These are phyloP conservation scores for Ceratocystis diversiconidia DNA, from an alignment of 2,329 filamentous ascomycete genomes.

Conservation along the genomic window DNA sequence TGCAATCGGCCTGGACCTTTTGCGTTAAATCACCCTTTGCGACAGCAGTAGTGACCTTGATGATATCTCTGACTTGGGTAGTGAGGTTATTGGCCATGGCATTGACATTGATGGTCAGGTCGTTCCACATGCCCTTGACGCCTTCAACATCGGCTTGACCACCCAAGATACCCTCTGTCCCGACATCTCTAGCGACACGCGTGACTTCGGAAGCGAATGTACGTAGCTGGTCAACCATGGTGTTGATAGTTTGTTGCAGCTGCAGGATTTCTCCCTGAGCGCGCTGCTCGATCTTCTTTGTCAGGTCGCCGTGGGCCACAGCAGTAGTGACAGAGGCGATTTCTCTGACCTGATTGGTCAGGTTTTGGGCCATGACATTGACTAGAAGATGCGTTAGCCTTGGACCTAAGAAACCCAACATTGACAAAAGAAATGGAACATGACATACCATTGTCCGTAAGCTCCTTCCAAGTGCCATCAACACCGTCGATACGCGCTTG, in stretches of 20 bases:
- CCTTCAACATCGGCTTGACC: slow-evolving; percentile 73
- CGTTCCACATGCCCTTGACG: slow-evolving; percentile 80
- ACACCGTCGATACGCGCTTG: slow-evolving; percentile 90
- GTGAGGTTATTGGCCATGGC: slow-evolving; percentile 81
- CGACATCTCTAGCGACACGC: slow-evolving; percentile 68
- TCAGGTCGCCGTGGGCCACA: slow-evolving; percentile 68
- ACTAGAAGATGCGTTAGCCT: slow-evolving; percentile 39
- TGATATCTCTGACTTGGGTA: slow-evolving; percentile 88
- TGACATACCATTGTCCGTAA: slow-evolving; percentile 63
- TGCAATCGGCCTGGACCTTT: slow-evolving; percentile 86
- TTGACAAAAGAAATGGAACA: not conserved
- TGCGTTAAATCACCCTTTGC: slow-evolving; percentile 84
- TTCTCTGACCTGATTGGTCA: slow-evolving; percentile 72
- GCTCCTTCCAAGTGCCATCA: slow-evolving; percentile 92
- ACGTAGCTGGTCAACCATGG: slow-evolving; percentile 74
- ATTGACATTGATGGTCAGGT: slow-evolving; percentile 72
- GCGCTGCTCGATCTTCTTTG: slow-evolving; percentile 70
- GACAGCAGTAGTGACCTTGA: slow-evolving; percentile 59
- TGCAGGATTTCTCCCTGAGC: slow-evolving; percentile 71
- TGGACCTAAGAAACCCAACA: not conserved
- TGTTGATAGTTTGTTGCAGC: slow-evolving; percentile 75
- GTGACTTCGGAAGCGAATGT: slow-evolving; percentile 77
- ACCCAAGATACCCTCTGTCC: slow-evolving; percentile 68
- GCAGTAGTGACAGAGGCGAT: slow-evolving; percentile 75
- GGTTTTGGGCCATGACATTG: slow-evolving; percentile 71